Percentiles rank a stretch among this genome's conserved stretches.
Conservation (phyloP, 108 stramenopile genomes). For the Skeletonema menzelii region DNA sequence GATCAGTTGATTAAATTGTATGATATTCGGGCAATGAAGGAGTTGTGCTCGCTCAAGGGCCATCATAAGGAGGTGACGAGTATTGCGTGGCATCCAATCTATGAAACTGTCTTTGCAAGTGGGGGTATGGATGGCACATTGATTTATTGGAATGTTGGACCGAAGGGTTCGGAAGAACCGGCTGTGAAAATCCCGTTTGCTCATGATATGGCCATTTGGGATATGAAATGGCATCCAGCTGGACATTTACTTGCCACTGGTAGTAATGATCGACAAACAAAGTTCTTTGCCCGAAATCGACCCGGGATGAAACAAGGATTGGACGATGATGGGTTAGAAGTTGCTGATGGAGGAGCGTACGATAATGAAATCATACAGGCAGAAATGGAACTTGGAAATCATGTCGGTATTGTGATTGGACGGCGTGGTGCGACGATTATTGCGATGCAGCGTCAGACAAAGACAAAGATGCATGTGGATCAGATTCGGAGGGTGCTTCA, state of each 20-base stretch:
- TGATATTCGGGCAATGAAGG: slow-evolving; percentile 95
- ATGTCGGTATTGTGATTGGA: slow-evolving; percentile 92
- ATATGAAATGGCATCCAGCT: slow-evolving; percentile 95
- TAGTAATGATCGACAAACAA: slow-evolving; percentile 89
- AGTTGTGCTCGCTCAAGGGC: slow-evolving; percentile 82
- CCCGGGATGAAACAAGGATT: slow-evolving; percentile 77
- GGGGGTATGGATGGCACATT: slow-evolving; percentile 97
- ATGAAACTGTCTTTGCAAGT: slow-evolving; percentile 88
- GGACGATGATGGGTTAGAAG: slow-evolving; percentile 59
- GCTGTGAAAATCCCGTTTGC: slow-evolving; percentile 83
- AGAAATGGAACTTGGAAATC: slow-evolving; percentile 89
- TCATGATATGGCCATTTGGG: slow-evolving; percentile 97
- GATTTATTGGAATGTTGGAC: slow-evolving; percentile 92
- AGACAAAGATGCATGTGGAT: slow-evolving; percentile 92
- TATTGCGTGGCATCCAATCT: slow-evolving; percentile 95
- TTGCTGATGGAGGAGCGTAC: slow-evolving; percentile 23
- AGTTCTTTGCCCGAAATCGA: slow-evolving; percentile 94
- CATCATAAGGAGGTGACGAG: slow-evolving; percentile 92
- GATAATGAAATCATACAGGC: slow-evolving; percentile 69
- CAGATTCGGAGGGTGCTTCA: slow-evolving; percentile 80
- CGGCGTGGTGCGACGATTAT: slow-evolving; percentile 88
- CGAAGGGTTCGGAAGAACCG: slow-evolving; percentile 86
- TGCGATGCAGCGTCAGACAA: slow-evolving; percentile 86
- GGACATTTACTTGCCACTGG: slow-evolving; percentile 93
- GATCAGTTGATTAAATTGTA: slow-evolving; percentile 95